Base-by-base conservation (phyloP, 371 early-diverging fungal genomes). In the Rhizomucor miehei region DNA sequence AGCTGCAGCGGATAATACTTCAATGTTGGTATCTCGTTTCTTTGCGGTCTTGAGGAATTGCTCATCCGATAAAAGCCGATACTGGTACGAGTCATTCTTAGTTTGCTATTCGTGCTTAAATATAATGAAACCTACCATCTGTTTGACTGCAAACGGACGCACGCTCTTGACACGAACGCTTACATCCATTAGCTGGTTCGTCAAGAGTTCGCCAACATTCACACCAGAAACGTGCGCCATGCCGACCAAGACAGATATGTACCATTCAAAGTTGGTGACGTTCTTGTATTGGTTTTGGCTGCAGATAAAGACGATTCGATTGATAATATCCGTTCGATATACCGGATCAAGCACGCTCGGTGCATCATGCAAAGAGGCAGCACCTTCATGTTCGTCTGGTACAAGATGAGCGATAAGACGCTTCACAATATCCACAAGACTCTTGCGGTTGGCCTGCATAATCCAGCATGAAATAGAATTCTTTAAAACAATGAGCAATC, bases 191-290 rank as follows among this genome's bases (percentile, higher is more conserved):
- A 95, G 59, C 64, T 92, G 91, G 6, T 80, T 77, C 23, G 82
- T 79, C 36, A 97, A 52, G 9, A 74, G 19, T 21, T 72, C 75
- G 0, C 91, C 94, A 1, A 89, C 90, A 54, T 81, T 82, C 0
- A 90, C 89, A 36, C 86, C 90, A 10, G 89, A 73, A 3, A 87
- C 73, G 37, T 88, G 81, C 0, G 88, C 85, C 16, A 97, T 74
- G 48, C 89, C 89, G 1, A 88, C 82, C 24, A 97, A 75, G 0
- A 88, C 82, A 3, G 84, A 79, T 20, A 96, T 79, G 64, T 95
- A 95, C 98, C 98, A 98, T 63, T 95, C 95, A 78, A 96, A 95
- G 63, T 93, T 89, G n/a, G 84, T 69, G 17, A 96, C 70, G 58
- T 92, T 82, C 17, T 80, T 83, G 50, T 94, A 98, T 13, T 89